A percentile compares a stretch with the other conserved stretches of the same genome.
Evolutionary conservation across 306 rosid species (phyloP).

Genomic region (Fragaria vesca): DNA sequence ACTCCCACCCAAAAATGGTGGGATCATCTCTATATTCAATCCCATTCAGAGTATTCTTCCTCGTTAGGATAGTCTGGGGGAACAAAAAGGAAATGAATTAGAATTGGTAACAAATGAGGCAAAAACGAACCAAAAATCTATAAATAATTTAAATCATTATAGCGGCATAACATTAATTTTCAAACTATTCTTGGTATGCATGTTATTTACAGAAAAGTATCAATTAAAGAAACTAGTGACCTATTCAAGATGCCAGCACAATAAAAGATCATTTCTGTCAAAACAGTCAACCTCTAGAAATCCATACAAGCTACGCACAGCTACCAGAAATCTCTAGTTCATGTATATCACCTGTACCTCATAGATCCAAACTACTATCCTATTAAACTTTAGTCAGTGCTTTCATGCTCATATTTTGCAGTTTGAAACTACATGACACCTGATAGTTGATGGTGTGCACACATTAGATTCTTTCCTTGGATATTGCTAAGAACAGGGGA

Average conservation of each 20-base stretch:
- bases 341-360: neutral
- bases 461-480: neutral
- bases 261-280: constrained; percentile 1
- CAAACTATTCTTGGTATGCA: neutral
- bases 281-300: constrained; percentile 12
- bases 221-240: neutral
- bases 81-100: constrained; percentile 14
- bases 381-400: neutral
- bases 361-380: neutral
- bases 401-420: neutral
- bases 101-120: neutral
- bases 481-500: neutral
- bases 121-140: neutral
- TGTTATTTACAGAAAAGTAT: neutral
- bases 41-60: constrained; percentile 80
- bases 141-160: neutral
- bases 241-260: neutral
- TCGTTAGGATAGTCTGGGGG: constrained; percentile 73
- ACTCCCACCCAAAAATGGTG: constrained; percentile 94
- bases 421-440: neutral
- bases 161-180: neutral
- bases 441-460: neutral
- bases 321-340: neutral
- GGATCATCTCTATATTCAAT: constrained; percentile 89
- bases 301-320: neutral